These are phyloP conservation scores for Funneliformis caledonium DNA, from an alignment of 371 early-diverging fungal genomes.

Conservation along the genomic window DNA sequence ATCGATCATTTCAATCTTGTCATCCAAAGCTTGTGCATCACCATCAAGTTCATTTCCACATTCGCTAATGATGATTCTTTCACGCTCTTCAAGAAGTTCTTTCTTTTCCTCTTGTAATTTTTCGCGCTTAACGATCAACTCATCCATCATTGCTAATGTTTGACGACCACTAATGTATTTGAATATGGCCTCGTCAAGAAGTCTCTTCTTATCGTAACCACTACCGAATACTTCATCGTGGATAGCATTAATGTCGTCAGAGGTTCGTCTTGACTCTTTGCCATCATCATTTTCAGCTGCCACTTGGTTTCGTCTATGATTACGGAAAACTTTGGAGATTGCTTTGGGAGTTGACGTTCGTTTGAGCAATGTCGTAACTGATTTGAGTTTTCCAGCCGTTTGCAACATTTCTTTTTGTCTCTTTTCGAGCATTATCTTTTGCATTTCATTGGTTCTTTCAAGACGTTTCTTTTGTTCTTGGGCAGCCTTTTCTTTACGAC, in stretches of 20 bases:
- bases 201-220: conserved; percentile 49
- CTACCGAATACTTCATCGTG: conserved; percentile 40
- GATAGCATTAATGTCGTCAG: conserved; percentile 36
- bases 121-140: conserved; percentile 60
- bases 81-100: conserved; percentile 73
- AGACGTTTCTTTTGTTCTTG: conserved; percentile 68
- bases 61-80: conserved; percentile 65
- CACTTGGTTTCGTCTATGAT: neutral
- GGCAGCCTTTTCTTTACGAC: conserved; percentile 70
- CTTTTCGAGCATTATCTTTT: conserved; percentile 62
- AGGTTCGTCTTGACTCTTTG: conserved; percentile 41
- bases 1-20: conserved; percentile 82
- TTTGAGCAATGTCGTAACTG: conserved; percentile 24
- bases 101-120: conserved; percentile 69
- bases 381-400: conserved; percentile 61
- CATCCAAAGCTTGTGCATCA: conserved; percentile 76
- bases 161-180: conserved; percentile 49
- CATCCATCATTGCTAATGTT: conserved; percentile 53
- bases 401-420: conserved; percentile 62
- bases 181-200: conserved; percentile 49
- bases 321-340: conserved; percentile 33
- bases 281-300: conserved; percentile 43
- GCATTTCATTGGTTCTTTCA: conserved; percentile 71
- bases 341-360: conserved; percentile 35
- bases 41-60: conserved; percentile 60